Evolutionary conservation across 495 filamentous ascomycete genomes (phyloP).

Genomic region (Neurospora sp.): DNA sequence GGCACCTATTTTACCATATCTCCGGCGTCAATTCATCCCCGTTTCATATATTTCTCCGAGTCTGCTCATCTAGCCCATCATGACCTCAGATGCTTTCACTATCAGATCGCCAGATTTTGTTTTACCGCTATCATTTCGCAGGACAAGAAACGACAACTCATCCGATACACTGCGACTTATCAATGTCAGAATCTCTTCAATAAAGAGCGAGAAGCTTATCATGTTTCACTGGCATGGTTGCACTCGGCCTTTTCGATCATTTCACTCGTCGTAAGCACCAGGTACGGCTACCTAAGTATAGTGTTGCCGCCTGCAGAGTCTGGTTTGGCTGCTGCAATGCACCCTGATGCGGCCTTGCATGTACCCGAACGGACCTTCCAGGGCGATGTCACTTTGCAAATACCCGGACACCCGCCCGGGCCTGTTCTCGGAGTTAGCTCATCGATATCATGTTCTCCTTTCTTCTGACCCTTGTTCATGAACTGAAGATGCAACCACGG

Average conservation of each 20-base stretch:
- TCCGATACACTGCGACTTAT: not conserved
- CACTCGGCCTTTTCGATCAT: not conserved
- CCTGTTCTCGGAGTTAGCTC: not conserved
- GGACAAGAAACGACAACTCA: not conserved
- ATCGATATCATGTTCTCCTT: not conserved
- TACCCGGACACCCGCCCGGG: constrained; percentile 3
- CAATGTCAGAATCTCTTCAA: constrained; percentile 4
- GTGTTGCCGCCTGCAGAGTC: not conserved
- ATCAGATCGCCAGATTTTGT: not conserved
- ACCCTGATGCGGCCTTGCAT: not conserved
- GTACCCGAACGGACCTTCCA: constrained; percentile 5
- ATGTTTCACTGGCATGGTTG: not conserved
- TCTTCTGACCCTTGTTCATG: not conserved
- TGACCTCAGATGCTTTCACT: not conserved
- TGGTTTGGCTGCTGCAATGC: not conserved
- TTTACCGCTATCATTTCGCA: not conserved
- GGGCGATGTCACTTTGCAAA: not conserved
- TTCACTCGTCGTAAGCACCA: constrained; percentile 1
- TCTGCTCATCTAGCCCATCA: not conserved
- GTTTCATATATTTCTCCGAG: not conserved
- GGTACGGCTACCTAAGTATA: not conserved
- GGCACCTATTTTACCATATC: not conserved
- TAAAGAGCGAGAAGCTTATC: constrained; percentile 20
- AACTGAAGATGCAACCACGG: constrained; percentile 1
- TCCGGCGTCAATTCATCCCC: not conserved